A percentile compares a stretch with the other conserved stretches of the same genome.
Conservation (phyloP, 371 early-diverging fungal species). For the Saksenaea vasiformis region DNA sequence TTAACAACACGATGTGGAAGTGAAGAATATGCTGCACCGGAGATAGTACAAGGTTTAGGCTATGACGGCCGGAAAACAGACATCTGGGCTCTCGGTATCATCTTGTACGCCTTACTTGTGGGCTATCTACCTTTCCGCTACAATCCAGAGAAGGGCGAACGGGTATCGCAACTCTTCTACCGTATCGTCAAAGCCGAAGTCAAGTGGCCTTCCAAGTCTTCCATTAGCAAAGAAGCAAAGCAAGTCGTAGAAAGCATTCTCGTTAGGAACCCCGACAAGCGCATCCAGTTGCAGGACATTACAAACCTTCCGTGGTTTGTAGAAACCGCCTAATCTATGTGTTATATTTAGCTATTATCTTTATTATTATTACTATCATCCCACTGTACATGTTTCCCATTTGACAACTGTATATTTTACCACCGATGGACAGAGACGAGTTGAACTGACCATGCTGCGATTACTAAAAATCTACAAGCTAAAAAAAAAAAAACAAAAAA, state of each 20-base stretch:
- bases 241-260: constrained; percentile 32
- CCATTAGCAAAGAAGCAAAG: constrained; percentile 18
- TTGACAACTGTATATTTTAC: not conserved
- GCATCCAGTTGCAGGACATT: constrained; percentile 16
- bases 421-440: not conserved
- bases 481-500: no score
- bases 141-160: constrained; percentile 19
- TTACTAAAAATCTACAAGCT: no score
- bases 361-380: no score
- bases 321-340: constrained; percentile 3
- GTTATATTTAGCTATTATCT: not conserved
- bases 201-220: constrained; percentile 28
- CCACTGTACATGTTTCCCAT: not conserved
- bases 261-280: constrained; percentile 30
- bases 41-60: constrained; percentile 66
- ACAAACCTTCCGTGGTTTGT: constrained; percentile 24
- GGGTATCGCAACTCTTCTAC: constrained; percentile 28
- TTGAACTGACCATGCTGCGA: constrained; percentile 19
- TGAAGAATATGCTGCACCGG: constrained; percentile 88
- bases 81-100: constrained; percentile 74
- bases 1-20: constrained; percentile 67
- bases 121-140: constrained; percentile 37
- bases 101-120: constrained; percentile 64
- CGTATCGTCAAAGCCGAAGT: constrained; percentile 30
- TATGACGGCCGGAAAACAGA: constrained; percentile 72